Base-by-base conservation (phyloP, 2,329 filamentous ascomycete species). In the Fusarium scirpi region DNA sequence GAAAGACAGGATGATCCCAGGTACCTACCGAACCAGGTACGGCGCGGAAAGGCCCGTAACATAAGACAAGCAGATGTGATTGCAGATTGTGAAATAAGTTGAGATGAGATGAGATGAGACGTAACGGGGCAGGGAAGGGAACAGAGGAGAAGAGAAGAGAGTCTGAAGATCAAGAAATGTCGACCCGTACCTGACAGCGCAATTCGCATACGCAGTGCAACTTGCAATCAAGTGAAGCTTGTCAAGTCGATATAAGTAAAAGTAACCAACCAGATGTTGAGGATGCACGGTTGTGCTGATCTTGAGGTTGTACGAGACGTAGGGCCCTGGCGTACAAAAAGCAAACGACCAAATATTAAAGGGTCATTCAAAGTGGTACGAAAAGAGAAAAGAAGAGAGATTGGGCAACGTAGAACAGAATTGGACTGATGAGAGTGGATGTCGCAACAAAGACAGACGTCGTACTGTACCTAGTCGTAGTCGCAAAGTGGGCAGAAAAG, bases 1-100 rank as follows among this genome's bases (percentile, higher is more conserved):
- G 62, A 65, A 49, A 67, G 67, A 63, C 62, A 70, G 73, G 73
- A 73, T 70, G 64, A 74, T 70, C 64, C 49, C 71, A 73, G 66
- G 68, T 59, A 67, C 62, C 54, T 65, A 67, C 60, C 54, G 61
- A 62, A 59, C 55, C 62, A 71, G 72, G 69, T 62, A 69, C 63
- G 55, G 55, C 48, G 48, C 69, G 65, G 60, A 69, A 66, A 44
- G 68, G 57, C 65, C 63, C 63, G 58, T 62, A 48, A 47, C 45
- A 45, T 30, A 60, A 62, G 55, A 30, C 44, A 65, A 30, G 22
- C n/a, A 52, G 38, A 48, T 25, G 29, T 61, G 25, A 27, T 27
- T 44, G 8, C 24, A 45, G 46, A 40, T 38, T 24, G 45, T 54
- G 60, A 54, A 43, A 65, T 65, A 56, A 47, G 45, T 55, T 47